Evolutionary conservation across 139 green algal genomes (phyloP).

Genomic region (Penium margaritaceum): DNA sequence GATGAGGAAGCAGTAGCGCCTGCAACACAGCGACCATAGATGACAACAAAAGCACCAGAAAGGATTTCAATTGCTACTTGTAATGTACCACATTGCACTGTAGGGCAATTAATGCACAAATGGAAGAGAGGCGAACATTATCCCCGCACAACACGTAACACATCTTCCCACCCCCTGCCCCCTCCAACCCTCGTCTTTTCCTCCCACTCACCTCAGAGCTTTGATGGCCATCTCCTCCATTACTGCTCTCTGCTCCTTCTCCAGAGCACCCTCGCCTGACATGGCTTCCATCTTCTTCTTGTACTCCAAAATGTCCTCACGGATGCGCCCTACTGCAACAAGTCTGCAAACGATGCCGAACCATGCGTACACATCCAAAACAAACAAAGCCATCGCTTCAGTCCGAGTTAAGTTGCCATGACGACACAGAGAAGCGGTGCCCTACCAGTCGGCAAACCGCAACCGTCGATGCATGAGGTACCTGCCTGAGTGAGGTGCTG

Average conservation of each 20-base stretch:
- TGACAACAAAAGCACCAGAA: not conserved
- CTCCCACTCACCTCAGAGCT: not conserved
- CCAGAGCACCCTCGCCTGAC: not conserved
- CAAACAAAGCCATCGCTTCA: too few species aligned
- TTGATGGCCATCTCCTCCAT: not conserved
- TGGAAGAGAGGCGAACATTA: not conserved
- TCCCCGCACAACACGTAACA: too few species aligned
- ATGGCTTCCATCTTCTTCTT: not conserved
- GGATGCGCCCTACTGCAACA: not conserved
- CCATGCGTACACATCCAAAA: too few species aligned
- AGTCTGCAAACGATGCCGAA: not conserved
- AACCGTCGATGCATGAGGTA: too few species aligned
- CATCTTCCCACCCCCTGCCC: too few species aligned
- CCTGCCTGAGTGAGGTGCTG: too few species aligned
- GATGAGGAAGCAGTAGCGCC: constrained; percentile 1
- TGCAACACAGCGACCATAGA: not conserved
- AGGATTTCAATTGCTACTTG: not conserved
- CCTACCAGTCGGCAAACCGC: too few species aligned
- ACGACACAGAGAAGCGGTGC: too few species aligned
- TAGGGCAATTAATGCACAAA: not conserved
- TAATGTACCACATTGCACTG: not conserved
- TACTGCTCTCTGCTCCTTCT: not conserved
- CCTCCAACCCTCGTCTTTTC: not conserved
- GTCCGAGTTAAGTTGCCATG: too few species aligned
- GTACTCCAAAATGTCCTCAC: not conserved